phyloP scores from a whole-genome alignment of 495 filamentous ascomycete species.

The Talaromyces adpressus region DNA sequence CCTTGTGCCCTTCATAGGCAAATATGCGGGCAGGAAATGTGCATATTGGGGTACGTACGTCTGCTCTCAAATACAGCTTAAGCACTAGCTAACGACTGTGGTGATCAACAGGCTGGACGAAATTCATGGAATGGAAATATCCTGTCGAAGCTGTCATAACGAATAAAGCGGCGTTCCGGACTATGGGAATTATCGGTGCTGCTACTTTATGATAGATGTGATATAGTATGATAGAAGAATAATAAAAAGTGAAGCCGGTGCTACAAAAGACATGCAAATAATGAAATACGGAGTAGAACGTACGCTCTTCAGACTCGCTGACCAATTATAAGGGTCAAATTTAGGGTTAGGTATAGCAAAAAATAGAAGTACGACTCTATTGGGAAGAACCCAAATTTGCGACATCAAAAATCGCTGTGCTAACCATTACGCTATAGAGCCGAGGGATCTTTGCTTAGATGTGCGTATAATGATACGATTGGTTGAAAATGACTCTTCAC shows the following conservation, averaged over 20 bases:
- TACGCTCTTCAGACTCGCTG: not conserved
- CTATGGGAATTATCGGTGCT: conserved; percentile 60
- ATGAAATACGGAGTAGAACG: not conserved
- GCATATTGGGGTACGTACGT: conserved; percentile 79
- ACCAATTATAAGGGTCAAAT: not conserved
- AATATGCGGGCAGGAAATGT: conserved; percentile 86
- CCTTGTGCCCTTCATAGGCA: conserved; percentile 83
- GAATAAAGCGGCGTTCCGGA: conserved; percentile 52
- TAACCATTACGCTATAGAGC: not conserved
- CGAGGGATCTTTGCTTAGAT: too few species aligned
- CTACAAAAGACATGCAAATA: not conserved
- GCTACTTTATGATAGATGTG: conserved; percentile 50
- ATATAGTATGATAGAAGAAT: not conserved
- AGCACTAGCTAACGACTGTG: not conserved
- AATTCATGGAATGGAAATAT: conserved; percentile 74
- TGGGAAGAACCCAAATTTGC: not conserved
- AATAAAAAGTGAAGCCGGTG: not conserved
- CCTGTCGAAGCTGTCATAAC: conserved; percentile 57
- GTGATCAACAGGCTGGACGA: conserved; percentile 54
- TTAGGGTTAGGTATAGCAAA: not conserved
- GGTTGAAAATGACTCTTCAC: not conserved
- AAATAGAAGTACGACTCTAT: not conserved
- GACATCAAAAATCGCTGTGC: not conserved
- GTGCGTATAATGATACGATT: not conserved
- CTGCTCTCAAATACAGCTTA: not conserved